Percentiles rank a stretch among this genome's conserved stretches.
phyloP scores from a whole-genome alignment of 345 rosid genomes.

The Eutrema yunnanense region DNA sequence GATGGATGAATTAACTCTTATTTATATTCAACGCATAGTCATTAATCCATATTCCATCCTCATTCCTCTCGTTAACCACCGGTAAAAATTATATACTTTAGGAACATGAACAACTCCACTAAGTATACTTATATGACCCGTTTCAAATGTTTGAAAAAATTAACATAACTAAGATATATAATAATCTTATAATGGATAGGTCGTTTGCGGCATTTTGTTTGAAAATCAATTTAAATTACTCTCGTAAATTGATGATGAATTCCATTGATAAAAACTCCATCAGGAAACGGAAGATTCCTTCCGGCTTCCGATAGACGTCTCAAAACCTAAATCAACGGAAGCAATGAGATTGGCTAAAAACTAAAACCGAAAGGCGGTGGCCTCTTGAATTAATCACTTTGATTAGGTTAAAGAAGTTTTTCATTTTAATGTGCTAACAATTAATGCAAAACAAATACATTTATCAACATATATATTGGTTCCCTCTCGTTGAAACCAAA shows the following conservation, averaged over 20 bases:
- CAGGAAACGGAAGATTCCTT: slow-evolving; percentile 57
- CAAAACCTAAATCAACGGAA: slow-evolving; percentile 32
- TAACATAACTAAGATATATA: not conserved
- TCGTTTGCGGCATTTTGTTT: not conserved
- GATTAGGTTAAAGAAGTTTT: not conserved
- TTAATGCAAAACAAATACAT: not conserved
- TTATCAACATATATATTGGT: not conserved
- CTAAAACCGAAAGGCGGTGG: not conserved
- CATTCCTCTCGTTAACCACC: not conserved
- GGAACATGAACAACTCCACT: slow-evolving; percentile 23
- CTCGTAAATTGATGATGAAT: not conserved
- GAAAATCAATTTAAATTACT: not conserved
- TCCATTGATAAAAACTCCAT: slow-evolving; percentile 91
- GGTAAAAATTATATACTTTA: not conserved
- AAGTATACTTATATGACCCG: not conserved
- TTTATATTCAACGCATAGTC: not conserved
- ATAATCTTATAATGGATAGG: not conserved
- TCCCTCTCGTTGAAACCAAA: too few species aligned
- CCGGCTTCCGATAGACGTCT: slow-evolving; percentile 59
- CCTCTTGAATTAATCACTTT: not conserved
- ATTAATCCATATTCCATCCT: not conserved
- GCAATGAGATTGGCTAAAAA: not conserved
- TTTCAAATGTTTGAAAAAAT: slow-evolving; percentile 17
- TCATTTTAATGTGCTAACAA: not conserved
- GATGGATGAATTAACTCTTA: too few species aligned